Base-by-base conservation (phyloP, 257 asterid species). In the Schizonepeta tenuifolia region DNA sequence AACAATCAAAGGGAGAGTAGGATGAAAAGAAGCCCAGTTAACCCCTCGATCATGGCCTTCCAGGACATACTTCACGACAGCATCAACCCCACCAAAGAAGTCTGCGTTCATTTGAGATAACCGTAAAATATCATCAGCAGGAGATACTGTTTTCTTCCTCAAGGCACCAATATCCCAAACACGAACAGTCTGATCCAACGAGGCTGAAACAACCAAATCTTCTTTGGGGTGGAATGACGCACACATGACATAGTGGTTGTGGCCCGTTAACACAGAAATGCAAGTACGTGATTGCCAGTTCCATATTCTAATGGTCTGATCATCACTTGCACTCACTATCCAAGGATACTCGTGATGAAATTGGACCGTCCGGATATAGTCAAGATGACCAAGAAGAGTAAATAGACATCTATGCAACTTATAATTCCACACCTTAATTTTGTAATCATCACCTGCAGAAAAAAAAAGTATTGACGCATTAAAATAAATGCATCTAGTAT, bases 1-100 rank as follows among this genome's bases (percentile, higher is more conserved):
- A 72, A 92, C 99, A 79, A 95, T 95, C 68, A 95, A 78, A 71
- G 99, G 99, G 51, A 95, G 94, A 17, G 97, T 95, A 3, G 98
- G 97, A 79, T 95, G 98, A 74, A 95, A 95, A 13, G 99, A 92
- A 69, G 97, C 98, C 98, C 98, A 95, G 78, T 95, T 95, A 68
- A 95, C 99, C 21, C 99, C 98, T 78, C 98, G 85, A 61, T 95
- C 99, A 69, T 95, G 99, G 65, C 99, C 99, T 81, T 95, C 99
- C 84, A 95, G 73, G 35, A 95, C 98, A 83, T 95, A 95, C 82
- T 95, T 95, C 75, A 95, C 99, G 60, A 95, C 99, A 77, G 97
- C 99, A 87, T 95, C 98, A 74, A 95, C 97, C 49, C 98, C 98
- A 75, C 99, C 99, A 80, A 95, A 95, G 83, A 95, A 89, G 75